Evolutionary conservation across 352 stramenopile genomes (phyloP), one percentile per base, ranked within the genome.

Genomic region (Phytopythium vexans): DNA sequence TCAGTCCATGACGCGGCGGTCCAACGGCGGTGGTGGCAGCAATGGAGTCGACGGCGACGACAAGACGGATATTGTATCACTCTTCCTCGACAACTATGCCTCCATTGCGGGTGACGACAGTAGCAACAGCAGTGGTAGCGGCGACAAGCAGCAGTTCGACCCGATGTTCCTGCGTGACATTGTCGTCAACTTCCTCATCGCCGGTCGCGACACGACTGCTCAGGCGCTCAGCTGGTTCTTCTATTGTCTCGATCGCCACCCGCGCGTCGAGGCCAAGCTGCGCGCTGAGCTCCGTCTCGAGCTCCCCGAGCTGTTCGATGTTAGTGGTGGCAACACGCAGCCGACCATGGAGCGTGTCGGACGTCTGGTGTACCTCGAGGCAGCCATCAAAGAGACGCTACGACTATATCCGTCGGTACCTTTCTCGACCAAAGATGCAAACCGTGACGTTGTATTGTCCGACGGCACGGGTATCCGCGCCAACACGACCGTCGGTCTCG

Each of bases 171-270:
- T 92, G 32, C 64, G 78, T 9, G 77, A 92, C 55, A 70, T 91
- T 39, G 67, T 91, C 14, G 64, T 93, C 32, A 81, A 77, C 35
- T 87, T 93, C 45, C 61, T 92, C 47, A 79, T 87, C n/a, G 83
- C 78, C 41, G 83, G 83, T 14, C 64, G 82, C 16, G 83, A 93
- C 61, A 86, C 81, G 0, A 89, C 82, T 0, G 62, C 83, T 11
- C 62, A 70, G 47, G 64, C 77, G 8, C 55, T 93, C 4, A 72
- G 49, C 12, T 93, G 83, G 83, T 81, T 88, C 54, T 81, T 92
- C 43, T 82, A 80, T 50, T 56, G 64, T 44, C 54, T 92, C 32
- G 70, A 40, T 42, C 55, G 70, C 31, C 59, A 92, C 41, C 77
- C 78, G 6, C 32, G 78, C 11, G 60, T 70, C 1, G 62, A 69